Base-by-base conservation (phyloP, 768 basidiomycete species). In the Scleroderma bovista region DNA sequence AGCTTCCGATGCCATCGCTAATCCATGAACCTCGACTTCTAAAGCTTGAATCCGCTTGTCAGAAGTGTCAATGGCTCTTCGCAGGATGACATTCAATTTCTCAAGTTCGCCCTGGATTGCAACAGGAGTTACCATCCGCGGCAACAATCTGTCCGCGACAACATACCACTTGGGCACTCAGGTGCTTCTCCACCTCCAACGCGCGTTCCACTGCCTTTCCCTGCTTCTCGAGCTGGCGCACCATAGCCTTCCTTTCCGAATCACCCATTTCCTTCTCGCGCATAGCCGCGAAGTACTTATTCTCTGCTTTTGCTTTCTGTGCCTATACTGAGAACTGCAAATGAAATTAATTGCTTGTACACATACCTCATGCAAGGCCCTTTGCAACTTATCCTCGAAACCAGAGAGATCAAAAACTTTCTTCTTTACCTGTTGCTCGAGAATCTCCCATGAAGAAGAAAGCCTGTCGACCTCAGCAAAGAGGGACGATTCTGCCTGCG, bases 281-380 rank as follows among this genome's bases (percentile, higher is more conserved):
- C 84, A 95, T 89, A 2, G 85, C 84, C 16, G 88, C 79, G 61
- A 84, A 98, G 63, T 82, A 98, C 66, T 94, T 97, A 72, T 93
- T 95, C 52, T 97, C 94, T 15, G 88, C 83, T 70, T 95, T 97
- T 9, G 92, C 89, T 85, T 90, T 91, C 92, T 97, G 68, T 32
- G 15, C 20, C 36, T 20, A 22, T 20, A 12, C 3, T 3, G 17
- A 6, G 29, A 29, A 9, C 9, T 32, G 8, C 26, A 12, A 19
- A 3, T 26, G 9, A 19, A 29, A 29, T n/a, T 20, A 26, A 37
- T 29, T 13, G 9, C 7, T 16, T 16, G 50, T 20, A 32, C 6
- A 72, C 79, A 47, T 46, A 91, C 93, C 66, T 95, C 93, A 20
- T 81, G 74, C 16, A 70, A 70, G 37, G 73, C 68, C 60, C 84